phyloP scores from a whole-genome alignment of 768 basidiomycete species.

The Leccinum boreale region DNA sequence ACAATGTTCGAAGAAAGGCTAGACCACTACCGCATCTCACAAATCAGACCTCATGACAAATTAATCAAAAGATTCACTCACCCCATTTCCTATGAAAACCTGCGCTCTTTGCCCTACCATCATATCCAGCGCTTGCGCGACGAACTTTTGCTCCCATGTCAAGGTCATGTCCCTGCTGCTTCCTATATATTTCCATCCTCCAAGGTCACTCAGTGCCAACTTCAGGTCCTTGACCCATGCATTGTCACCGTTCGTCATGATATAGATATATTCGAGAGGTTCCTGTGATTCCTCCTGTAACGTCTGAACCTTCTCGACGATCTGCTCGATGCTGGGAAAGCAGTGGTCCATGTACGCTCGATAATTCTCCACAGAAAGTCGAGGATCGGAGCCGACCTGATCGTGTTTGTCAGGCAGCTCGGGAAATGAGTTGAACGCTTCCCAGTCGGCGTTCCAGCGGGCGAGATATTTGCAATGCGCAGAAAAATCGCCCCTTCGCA shows the following conservation, averaged over 20 bases:
- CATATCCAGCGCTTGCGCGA: conserved; percentile 51
- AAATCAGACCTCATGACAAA: background rate
- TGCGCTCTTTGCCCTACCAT: conserved; percentile 43
- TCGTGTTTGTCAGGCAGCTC: conserved; percentile 36
- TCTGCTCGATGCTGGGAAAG: conserved; percentile 38
- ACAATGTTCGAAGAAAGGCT: conserved; percentile 40
- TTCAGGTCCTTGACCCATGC: conserved; percentile 41
- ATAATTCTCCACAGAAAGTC: conserved; percentile 17
- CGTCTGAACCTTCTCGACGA: conserved; percentile 36
- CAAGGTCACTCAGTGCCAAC: conserved; percentile 28
- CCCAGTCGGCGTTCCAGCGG: conserved; percentile 32
- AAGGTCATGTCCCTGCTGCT: conserved; percentile 41
- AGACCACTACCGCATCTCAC: conserved; percentile 32
- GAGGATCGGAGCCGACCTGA: conserved; percentile 27
- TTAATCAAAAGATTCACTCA: conserved; percentile 21
- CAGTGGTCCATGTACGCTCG: conserved; percentile 38
- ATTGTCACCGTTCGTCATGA: conserved; percentile 44
- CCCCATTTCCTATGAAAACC: conserved; percentile 51
- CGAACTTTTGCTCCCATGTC: conserved; percentile 40
- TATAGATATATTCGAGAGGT: conserved; percentile 37
- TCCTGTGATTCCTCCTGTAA: conserved; percentile 27
- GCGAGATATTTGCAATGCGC: conserved; percentile 42
- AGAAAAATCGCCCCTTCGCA: conserved; percentile 48
- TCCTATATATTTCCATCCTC: conserved; percentile 36
- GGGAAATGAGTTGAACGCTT: conserved; percentile 44